Evolutionary conservation across 2,329 filamentous ascomycete species (phyloP).

Genomic region (Spiromastix sp.): DNA sequence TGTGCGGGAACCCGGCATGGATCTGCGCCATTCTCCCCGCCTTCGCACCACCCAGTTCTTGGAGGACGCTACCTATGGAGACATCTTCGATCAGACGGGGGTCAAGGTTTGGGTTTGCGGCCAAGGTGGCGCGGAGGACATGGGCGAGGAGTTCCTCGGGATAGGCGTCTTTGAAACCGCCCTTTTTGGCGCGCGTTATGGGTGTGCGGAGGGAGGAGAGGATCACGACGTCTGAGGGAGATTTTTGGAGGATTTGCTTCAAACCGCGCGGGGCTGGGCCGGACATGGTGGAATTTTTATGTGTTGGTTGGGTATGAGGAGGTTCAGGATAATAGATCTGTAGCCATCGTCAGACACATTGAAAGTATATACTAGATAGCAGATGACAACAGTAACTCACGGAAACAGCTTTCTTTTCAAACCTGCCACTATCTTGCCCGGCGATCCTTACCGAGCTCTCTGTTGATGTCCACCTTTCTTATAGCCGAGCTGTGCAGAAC

Average conservation of each 20-base stretch:
- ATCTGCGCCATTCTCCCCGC: conserved; percentile 84
- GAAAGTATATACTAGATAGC: too few relatives aligned
- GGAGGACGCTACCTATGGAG: conserved; percentile 77
- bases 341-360: too few relatives aligned
- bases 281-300: too few relatives aligned
- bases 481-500: too few relatives aligned
- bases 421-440: too few relatives aligned
- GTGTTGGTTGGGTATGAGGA: too few relatives aligned
- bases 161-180: conserved; percentile 75
- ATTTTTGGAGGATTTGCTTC: conserved; percentile 65
- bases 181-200: conserved; percentile 72
- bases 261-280: conserved; percentile 52
- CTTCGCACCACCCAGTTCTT: conserved; percentile 82
- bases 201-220: conserved; percentile 85
- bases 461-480: too few relatives aligned
- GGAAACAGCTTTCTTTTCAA: too few relatives aligned
- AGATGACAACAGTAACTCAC: too few relatives aligned
- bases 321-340: too few relatives aligned
- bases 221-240: conserved; percentile 74
- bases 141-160: conserved; percentile 73
- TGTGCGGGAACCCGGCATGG: conserved; percentile 65
- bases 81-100: conserved; percentile 66
- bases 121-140: conserved; percentile 57
- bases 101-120: conserved; percentile 61
- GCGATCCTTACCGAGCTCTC: too few relatives aligned